Base-by-base conservation (phyloP, 805 yeast genomes). In the Lipomyces yamadae region DNA sequence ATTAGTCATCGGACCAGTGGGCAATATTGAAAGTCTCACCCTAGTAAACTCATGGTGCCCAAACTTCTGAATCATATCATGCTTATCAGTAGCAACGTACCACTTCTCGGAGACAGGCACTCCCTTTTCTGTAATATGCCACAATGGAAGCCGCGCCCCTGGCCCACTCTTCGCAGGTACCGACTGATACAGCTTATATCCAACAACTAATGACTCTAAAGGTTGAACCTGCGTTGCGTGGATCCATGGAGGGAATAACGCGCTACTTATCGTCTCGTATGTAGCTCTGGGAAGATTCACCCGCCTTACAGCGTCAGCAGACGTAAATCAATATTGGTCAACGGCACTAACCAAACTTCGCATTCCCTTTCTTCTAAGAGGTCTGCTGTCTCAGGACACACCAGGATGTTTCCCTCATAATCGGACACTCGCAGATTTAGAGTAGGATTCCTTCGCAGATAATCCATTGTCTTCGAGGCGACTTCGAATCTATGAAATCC, bases 321-420 rank as follows among this genome's bases (percentile, higher is more conserved):
- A 11, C 3, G 24, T 52, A 13, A 29, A 13, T 10, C 11, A 32
- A 3, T 33, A 32, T n/a, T 42, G 3, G 32, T 8, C 32, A 48
- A 18, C 11, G 29, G 4, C 5, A 34, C 60, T 18, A 35, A 50
- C 65, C 61, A 57, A 15, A 13, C 24, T 11, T 52, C 56, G 35
- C 48, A 30, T 8, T 11, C 18, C 11, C 34, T 48, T 8, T 39
- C 56, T 6, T 58, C 58, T 7, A 53, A 34, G 13, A 57, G 24
- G 32, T 62, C 65, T 3, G 61, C 65, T 13, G 57, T 62, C 29
- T 35, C 58, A 15, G 61, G 65, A 34, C 65, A 62, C 13, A 62
- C n/a, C 30, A 29, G 29, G 15, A 48, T 24, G 18, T 18, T 35
- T 24, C 65, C 65, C 18, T 24, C 15, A 24, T 53, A 35, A 13